Conservation (phyloP, 805 yeast species). For the Saturnispora ahearnii region DNA sequence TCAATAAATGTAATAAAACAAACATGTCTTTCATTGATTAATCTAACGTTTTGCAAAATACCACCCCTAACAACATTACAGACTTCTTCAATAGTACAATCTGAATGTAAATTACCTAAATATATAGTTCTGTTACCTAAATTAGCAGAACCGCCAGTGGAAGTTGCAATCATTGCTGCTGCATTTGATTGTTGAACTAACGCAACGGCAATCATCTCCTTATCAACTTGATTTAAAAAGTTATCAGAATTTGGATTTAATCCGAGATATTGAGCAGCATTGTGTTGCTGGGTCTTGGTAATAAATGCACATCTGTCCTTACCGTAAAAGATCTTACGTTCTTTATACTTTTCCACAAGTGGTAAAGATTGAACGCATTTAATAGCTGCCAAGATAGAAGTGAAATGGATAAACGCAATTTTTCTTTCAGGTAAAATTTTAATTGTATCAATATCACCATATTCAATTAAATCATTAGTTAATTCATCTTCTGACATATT, state of each 20-base stretch:
- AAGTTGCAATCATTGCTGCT: constrained; percentile 93
- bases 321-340: constrained; percentile 79
- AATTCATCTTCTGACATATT: constrained; percentile 60
- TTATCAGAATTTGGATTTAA: constrained; percentile 85
- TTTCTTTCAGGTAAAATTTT: constrained; percentile 74
- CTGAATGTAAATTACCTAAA: constrained; percentile 82
- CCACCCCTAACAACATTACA: constrained; percentile 97
- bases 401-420: constrained; percentile 84
- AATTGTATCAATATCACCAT: constrained; percentile 79
- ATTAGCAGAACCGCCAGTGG: constrained; percentile 89
- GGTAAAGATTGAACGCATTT: constrained; percentile 74
- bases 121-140: constrained; percentile 91
- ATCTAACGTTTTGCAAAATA: constrained; percentile 71
- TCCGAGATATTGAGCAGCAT: constrained; percentile 92
- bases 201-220: constrained; percentile 59
- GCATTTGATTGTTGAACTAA: constrained; percentile 92
- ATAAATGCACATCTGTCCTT: constrained; percentile 93
- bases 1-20: constrained; percentile 94
- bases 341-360: constrained; percentile 56
- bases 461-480: constrained; percentile 54
- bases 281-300: constrained; percentile 91
- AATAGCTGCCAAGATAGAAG: constrained; percentile 78
- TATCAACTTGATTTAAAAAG: constrained; percentile 48
- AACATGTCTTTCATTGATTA: constrained; percentile 76
- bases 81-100: constrained; percentile 81